Conservation (phyloP, 2,329 filamentous ascomycete species). For the Alternaria burnsii region DNA sequence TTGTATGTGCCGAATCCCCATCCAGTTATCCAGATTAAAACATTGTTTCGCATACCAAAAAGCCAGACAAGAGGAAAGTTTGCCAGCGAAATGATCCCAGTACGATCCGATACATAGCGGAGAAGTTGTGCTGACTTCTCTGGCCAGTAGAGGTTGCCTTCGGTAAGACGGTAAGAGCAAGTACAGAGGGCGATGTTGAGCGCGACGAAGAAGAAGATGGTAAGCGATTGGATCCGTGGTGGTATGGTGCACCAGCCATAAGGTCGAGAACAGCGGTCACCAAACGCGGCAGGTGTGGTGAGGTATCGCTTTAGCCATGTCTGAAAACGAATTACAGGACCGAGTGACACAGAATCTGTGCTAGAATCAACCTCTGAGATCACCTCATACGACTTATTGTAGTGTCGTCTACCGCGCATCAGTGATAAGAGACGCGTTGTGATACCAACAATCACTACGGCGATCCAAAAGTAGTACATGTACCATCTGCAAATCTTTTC, state of each 20-base stretch:
- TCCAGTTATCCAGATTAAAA: slow-evolving; percentile 71
- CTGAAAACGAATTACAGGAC: slow-evolving; percentile 8
- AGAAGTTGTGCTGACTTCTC: slow-evolving; percentile 51
- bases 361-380: not conserved
- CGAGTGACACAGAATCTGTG: not conserved
- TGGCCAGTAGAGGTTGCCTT: slow-evolving; percentile 58
- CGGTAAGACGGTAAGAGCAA: slow-evolving; percentile 56
- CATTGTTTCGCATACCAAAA: slow-evolving; percentile 72
- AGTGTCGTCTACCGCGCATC: slow-evolving; percentile 16
- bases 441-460: slow-evolving; percentile 37
- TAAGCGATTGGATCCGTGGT: slow-evolving; percentile 57
- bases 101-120: slow-evolving; percentile 69
- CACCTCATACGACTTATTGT: slow-evolving; percentile 16
- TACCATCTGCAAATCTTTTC: slow-evolving; percentile 25
- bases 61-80: slow-evolving; percentile 72
- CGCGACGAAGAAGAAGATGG: slow-evolving; percentile 56
- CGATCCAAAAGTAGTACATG: slow-evolving; percentile 46
- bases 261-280: slow-evolving; percentile 52
- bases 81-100: slow-evolving; percentile 69
- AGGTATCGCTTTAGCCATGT: slow-evolving; percentile 46
- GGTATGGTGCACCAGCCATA: slow-evolving; percentile 58
- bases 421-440: slow-evolving; percentile 31
- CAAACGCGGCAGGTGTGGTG: slow-evolving; percentile 56
- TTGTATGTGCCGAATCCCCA: slow-evolving; percentile 75
- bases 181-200: slow-evolving; percentile 56